phyloP scores from a whole-genome alignment of 192 early-diverging fungal genomes.

The Helicostylum pulchrum region DNA sequence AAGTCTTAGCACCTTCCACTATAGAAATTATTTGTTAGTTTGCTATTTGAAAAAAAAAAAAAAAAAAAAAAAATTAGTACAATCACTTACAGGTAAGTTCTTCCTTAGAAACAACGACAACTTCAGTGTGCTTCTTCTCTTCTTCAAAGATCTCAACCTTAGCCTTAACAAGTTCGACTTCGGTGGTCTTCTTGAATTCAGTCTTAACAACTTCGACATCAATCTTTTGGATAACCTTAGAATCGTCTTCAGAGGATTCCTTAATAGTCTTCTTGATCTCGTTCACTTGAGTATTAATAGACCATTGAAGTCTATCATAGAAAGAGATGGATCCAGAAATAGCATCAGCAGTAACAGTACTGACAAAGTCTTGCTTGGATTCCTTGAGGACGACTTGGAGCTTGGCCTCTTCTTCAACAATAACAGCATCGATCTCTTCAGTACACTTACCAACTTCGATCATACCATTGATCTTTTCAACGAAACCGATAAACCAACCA shows the following conservation, averaged over 20 bases:
- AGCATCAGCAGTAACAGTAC: neutral
- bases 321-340: neutral
- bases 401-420: constrained; percentile 2
- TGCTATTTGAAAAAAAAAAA: too few species aligned
- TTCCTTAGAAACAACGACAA: neutral
- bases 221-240: neutral
- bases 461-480: neutral
- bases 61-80: too few species aligned
- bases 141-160: neutral
- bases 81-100: too few species aligned
- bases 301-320: neutral
- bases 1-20: too few species aligned
- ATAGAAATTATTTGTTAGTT: too few species aligned
- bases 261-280: neutral
- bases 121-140: neutral
- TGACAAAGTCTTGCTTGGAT: neutral
- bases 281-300: neutral
- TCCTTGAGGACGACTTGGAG: neutral
- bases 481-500: neutral
- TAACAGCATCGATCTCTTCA: constrained; percentile 10
- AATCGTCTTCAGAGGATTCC: neutral
- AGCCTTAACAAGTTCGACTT: neutral
- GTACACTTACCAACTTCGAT: constrained; percentile 6
- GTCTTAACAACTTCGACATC: neutral
- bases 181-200: neutral